A percentile compares a stretch with the other conserved stretches of the same genome.
Conservation (phyloP, 306 rosid species). For the Notholithocarpus densiflorus region DNA sequence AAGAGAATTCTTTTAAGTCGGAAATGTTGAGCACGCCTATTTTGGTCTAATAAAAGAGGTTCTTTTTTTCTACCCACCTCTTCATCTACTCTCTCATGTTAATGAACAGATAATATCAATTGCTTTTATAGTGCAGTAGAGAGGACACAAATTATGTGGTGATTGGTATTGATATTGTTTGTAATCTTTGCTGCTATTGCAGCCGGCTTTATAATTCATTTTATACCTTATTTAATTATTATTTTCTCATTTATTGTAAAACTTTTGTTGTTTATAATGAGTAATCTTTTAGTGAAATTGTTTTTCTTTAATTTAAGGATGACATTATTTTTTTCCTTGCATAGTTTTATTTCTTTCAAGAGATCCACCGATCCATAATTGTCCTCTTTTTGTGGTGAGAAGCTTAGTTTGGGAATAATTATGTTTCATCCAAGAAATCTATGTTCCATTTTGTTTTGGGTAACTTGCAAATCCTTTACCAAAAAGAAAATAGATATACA, state of each 20-base stretch:
- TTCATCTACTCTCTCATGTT: slow-evolving; percentile 11
- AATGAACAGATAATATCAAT: not conserved
- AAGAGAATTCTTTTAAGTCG: slow-evolving; percentile 37
- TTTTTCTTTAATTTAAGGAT: not conserved
- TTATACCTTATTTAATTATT: not conserved
- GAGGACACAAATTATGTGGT: not conserved
- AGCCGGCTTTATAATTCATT: slow-evolving; percentile 9
- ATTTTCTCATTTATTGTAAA: not conserved
- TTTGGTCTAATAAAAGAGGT: slow-evolving; percentile 27
- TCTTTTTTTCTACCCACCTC: slow-evolving; percentile 24
- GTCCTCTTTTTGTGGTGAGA: not conserved
- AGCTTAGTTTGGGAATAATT: not conserved
- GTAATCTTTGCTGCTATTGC: slow-evolving; percentile 20
- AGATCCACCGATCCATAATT: not conserved
- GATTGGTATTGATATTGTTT: slow-evolving; percentile 1
- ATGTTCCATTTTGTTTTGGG: not conserved
- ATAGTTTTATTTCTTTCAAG: not conserved
- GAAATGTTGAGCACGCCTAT: not conserved
- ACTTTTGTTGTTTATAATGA: slow-evolving; percentile 7
- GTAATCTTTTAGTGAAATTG: not conserved
- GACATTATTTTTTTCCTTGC: not conserved
- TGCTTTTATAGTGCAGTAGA: not conserved
- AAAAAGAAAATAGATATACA: too few relatives aligned
- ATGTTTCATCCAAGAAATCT: not conserved
- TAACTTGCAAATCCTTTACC: too few relatives aligned